phyloP scores from a whole-genome alignment of 2,329 filamentous ascomycete genomes.

The Bertia moriformis region DNA sequence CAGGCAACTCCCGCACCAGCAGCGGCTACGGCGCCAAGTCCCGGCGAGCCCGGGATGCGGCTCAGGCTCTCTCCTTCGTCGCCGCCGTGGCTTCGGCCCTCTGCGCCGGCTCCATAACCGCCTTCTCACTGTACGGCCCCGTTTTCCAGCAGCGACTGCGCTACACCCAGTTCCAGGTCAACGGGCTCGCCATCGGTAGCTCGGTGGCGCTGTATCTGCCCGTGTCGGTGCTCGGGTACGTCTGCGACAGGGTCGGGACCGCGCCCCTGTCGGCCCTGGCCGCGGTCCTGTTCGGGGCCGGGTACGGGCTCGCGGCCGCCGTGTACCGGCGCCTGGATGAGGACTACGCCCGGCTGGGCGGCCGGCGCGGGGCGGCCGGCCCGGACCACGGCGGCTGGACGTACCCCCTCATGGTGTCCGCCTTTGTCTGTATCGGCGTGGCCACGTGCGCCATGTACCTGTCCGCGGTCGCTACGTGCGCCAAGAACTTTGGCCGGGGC shows the following conservation, averaged over 20 bases:
- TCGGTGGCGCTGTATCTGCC: slow-evolving; percentile 82
- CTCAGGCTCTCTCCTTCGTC: slow-evolving; percentile 27
- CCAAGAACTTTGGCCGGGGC: slow-evolving; percentile 91
- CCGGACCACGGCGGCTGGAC: slow-evolving; percentile 43
- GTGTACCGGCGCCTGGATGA: slow-evolving; percentile 46
- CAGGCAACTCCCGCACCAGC: too few species aligned
- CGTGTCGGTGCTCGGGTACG: slow-evolving; percentile 77
- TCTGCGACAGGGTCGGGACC: slow-evolving; percentile 80
- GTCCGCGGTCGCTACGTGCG: slow-evolving; percentile 79
- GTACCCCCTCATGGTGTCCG: slow-evolving; percentile 69
- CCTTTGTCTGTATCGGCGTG: slow-evolving; percentile 70
- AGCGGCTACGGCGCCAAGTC: too few species aligned
- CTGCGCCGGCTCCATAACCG: slow-evolving; percentile 80
- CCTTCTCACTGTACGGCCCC: slow-evolving; percentile 86
- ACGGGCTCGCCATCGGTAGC: slow-evolving; percentile 72
- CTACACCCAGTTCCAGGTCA: slow-evolving; percentile 86
- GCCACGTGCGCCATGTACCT: slow-evolving; percentile 85
- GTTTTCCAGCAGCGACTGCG: slow-evolving; percentile 73
- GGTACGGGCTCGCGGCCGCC: slow-evolving; percentile 71
- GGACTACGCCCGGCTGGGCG: slow-evolving; percentile 29
- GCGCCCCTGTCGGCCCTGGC: slow-evolving; percentile 62
- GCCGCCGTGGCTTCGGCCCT: slow-evolving; percentile 43
- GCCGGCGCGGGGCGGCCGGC: slow-evolving; percentile 24
- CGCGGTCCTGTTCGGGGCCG: slow-evolving; percentile 59
- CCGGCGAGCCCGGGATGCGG: too few species aligned